Conservation (phyloP, 495 filamentous ascomycete species). For the Xylaria curta region DNA sequence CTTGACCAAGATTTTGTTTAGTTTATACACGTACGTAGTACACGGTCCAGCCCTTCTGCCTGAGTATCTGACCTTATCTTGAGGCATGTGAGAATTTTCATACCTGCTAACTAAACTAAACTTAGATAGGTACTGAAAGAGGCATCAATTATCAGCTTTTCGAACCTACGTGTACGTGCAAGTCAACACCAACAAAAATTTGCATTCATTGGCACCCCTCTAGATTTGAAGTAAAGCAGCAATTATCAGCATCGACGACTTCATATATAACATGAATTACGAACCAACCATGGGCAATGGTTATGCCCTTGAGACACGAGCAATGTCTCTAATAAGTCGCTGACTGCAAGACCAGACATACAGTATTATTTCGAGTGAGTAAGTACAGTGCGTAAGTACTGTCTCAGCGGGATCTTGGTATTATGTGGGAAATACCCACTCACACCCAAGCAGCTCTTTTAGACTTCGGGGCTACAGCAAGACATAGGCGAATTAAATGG, state of each 20-base stretch:
- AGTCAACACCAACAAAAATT: background rate
- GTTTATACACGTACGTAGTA: background rate
- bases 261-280: background rate
- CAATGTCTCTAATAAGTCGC: background rate
- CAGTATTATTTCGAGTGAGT: background rate
- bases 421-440: background rate
- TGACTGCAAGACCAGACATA: background rate
- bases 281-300: background rate
- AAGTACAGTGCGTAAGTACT: background rate
- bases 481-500: conserved; percentile 6
- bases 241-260: background rate
- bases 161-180: background rate
- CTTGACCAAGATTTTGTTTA: background rate
- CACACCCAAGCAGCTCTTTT: conserved; percentile 9
- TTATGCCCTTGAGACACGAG: background rate
- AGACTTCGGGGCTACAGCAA: conserved; percentile 24
- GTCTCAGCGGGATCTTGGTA: background rate
- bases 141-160: background rate
- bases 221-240: background rate
- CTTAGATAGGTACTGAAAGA: background rate
- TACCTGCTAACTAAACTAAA: background rate
- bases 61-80: background rate
- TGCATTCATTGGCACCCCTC: background rate
- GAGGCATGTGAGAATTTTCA: background rate
- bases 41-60: background rate